Conservation (phyloP, 106 monocot genomes). For the Alisma plantagoaquatica region DNA sequence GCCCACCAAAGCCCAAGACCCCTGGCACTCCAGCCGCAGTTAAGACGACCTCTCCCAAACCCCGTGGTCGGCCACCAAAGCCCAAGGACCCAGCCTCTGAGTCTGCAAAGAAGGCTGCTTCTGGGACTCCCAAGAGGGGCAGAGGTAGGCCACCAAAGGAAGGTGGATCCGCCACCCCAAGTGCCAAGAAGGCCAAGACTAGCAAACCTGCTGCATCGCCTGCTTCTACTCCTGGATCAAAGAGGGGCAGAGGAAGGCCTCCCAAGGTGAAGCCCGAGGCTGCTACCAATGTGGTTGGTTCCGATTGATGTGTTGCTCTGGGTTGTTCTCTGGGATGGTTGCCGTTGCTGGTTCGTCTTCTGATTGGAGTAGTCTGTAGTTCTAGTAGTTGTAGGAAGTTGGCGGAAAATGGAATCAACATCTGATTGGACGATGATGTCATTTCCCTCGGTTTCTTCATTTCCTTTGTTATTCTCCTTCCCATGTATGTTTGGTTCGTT, state of each 20-base stretch:
- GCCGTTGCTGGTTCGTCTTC: not conserved
- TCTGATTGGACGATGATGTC: too few relatives aligned
- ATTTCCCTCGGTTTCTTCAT: too few relatives aligned
- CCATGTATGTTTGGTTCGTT: too few relatives aligned
- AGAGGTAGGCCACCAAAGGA: conserved; percentile 58
- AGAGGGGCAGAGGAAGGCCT: not conserved
- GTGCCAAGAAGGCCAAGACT: not conserved
- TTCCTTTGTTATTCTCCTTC: too few relatives aligned
- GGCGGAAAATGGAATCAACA: too few relatives aligned
- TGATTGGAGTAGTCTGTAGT: not conserved
- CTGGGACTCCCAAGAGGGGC: conserved; percentile 22
- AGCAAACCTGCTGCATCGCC: not conserved
- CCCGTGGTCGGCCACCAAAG: conserved; percentile 61
- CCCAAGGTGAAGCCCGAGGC: not conserved
- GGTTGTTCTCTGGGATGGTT: too few relatives aligned
- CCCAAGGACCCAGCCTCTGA: conserved; percentile 31
- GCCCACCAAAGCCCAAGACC: conserved; percentile 34
- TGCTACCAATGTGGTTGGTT: too few relatives aligned
- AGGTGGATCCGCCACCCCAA: not conserved
- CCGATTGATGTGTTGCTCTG: too few relatives aligned
- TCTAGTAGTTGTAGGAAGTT: too few relatives aligned
- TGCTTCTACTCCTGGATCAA: too few relatives aligned
- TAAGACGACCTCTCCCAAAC: conserved; percentile 11
- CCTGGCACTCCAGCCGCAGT: conserved; percentile 1
- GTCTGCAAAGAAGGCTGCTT: conserved; percentile 20